Base-by-base conservation (phyloP, 2,329 filamentous ascomycete species). In the Neopestalotiopsis sp. region DNA sequence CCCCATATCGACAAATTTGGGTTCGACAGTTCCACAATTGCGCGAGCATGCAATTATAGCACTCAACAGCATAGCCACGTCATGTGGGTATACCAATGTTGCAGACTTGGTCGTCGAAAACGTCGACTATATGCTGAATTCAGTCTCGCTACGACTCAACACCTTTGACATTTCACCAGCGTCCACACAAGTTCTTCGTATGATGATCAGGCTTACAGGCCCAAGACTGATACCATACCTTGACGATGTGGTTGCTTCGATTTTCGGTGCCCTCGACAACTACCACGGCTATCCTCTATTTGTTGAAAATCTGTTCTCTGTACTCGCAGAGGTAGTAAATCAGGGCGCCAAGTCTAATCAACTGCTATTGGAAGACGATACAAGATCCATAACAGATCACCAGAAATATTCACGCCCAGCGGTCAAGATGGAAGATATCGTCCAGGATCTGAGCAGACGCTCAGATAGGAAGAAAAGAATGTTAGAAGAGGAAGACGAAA, bases 81-180 rank as follows among this genome's bases (percentile, higher is more conserved):
- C 91, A 0, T 98, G 94, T 74, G 89, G 88, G 1, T 99, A 98
- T 75, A 71, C 77, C 0, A 90, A 86, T 74, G 92, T 95, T 4
- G 91, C 92, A 32, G 90, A 93, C 17, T 84, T 99, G 72, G 91
- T 99, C 52, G 88, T 98, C 34, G 90, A 92, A 66, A 99, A 99
- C 70, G 95, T 94, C 17, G 96, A 99, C 79, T 99, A 99, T 78
- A 92, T 99, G 81, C 91, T 98, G 70, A 98, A 98, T 76, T 94
- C 96, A 0, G 90, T 99, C 17, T 94, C 93, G 0, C 81, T 98
- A 70, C 93, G 94, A 71, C 87, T 99, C 7, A 98, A 97, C 74
- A 94, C 93, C 0, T 94, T 98, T 72, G 94, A 98, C 72, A 91
- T 98, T 66, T 95, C 94, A 0, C 95, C 95, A 1, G 93, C 97